Base-by-base conservation (phyloP, 2,329 filamentous ascomycete species). In the Magnaporthiopsis incrustans region DNA sequence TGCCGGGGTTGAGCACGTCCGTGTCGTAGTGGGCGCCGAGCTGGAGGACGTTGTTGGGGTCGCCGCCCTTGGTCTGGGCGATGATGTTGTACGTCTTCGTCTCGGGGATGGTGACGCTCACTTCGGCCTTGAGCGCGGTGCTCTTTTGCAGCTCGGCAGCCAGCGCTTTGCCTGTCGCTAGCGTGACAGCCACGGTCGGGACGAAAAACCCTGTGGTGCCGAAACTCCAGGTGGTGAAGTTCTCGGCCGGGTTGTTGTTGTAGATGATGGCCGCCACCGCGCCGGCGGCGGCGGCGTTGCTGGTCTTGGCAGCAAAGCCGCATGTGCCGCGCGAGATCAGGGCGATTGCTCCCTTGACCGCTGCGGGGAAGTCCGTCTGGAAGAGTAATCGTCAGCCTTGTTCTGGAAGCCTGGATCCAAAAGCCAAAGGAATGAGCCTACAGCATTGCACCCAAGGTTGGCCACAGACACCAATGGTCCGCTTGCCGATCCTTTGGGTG, bases 221-320 rank as follows among this genome's bases (percentile, higher is more conserved):
- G 57, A 30, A 30, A 30, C 90, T 91, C 62, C 82, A 80, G 0
- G 92, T 75, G 4, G 77, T 30, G 5, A 30, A 73, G 1, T 85
- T 89, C 1, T 81, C 76, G 61, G 85, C 85, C 1, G 81, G 75
- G 59, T 85, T 84, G 68, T 87, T 89, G 78, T 94, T 92, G 77
- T 90, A 93, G 61, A 95, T 80, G 18, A 95, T 76, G 0, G 87
- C 89, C 1, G 87, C 90, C 4, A 85, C 74, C 6, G 91, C 91
- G 26, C 90, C 89, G 1, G 89, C 89, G 61, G 78, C 80, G 57
- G 87, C 88, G 7, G 91, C 90, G 18, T 84, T 77, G 63, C 81
- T 81, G 1, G 88, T 88, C 77, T 95, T 95, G 65, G 81, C 75
- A 14, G 87, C 89, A 69, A 94, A 95, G 10, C 85, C 69, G 71